These are phyloP conservation scores for Testicularia cyperi DNA, from an alignment of 1,284 basidiomycete genomes.

Conservation along the genomic window DNA sequence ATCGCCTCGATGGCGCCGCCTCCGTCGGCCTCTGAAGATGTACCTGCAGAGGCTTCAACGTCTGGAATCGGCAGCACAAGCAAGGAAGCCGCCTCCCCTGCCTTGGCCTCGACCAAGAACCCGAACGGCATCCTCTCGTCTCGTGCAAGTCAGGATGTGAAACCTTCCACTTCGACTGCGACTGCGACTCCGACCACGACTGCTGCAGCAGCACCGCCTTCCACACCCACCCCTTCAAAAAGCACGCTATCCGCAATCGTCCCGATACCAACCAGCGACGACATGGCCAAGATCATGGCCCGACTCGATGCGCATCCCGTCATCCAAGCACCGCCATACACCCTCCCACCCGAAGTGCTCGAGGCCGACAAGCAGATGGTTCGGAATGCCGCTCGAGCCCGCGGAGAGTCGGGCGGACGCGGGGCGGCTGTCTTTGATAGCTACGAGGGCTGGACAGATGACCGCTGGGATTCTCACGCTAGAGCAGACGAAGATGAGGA, in stretches of 20 bases:
- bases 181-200: no score
- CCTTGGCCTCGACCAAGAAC: no score
- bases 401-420: conserved; percentile 14
- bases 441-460: conserved; percentile 1
- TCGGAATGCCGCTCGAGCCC: conserved; percentile 3
- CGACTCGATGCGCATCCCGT: conserved; percentile 11
- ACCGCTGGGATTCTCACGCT: conserved; percentile 10
- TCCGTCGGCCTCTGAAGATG: no score
- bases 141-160: no score
- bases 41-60: no score
- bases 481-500: conserved; percentile 36
- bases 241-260: conserved; percentile 16
- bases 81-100: no score
- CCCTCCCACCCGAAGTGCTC: conserved; percentile 14
- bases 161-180: no score
- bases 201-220: neutral
- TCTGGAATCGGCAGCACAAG: no score
- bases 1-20: conserved; percentile 14
- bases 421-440: no score
- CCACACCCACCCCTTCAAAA: conserved; percentile 1
- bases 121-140: no score
- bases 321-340: conserved; percentile 11
- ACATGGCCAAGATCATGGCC: conserved; percentile 9
- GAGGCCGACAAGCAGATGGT: conserved; percentile 21
- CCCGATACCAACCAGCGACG: conserved; percentile 6